A percentile compares a stretch with the other conserved stretches of the same genome.
Evolutionary conservation across 352 stramenopile genomes (phyloP).

Genomic region (Pythium inflatum): DNA sequence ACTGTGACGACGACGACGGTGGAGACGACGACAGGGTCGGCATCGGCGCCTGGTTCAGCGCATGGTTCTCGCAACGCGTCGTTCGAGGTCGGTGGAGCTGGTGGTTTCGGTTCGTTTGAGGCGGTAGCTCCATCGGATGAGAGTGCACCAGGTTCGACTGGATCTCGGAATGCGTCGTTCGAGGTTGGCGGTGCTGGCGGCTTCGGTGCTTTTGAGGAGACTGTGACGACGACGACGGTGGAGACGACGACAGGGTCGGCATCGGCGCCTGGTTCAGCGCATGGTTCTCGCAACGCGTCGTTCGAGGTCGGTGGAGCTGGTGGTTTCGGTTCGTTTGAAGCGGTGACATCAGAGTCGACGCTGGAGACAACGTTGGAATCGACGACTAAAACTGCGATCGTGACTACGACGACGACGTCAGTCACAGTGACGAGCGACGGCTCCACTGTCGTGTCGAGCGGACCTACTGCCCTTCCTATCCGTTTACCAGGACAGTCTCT

Average conservation of each 20-base stretch:
- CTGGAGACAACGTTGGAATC: too few species aligned
- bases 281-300: slow-evolving; percentile 9
- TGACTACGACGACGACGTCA: too few species aligned
- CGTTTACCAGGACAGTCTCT: neutral
- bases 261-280: neutral
- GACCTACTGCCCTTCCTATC: neutral
- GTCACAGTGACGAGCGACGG: too few species aligned
- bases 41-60: neutral
- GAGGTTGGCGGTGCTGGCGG: neutral
- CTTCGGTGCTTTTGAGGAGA: neutral
- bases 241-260: neutral
- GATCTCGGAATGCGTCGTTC: slow-evolving; percentile 1
- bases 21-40: neutral
- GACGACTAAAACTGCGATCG: too few species aligned
- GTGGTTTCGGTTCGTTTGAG: neutral
- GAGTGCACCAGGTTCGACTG: too few species aligned
- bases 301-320: slow-evolving; percentile 1
- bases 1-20: too few species aligned
- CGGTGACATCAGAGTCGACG: neutral
- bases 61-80: slow-evolving; percentile 9
- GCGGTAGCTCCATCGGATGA: neutral
- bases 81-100: slow-evolving; percentile 3
- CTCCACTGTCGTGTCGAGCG: neutral
- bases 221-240: too few species aligned
- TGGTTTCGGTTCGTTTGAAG: neutral